Evolutionary conservation across 345 rosid genomes (phyloP).

Genomic region (Zanthoxylum bungeanum): DNA sequence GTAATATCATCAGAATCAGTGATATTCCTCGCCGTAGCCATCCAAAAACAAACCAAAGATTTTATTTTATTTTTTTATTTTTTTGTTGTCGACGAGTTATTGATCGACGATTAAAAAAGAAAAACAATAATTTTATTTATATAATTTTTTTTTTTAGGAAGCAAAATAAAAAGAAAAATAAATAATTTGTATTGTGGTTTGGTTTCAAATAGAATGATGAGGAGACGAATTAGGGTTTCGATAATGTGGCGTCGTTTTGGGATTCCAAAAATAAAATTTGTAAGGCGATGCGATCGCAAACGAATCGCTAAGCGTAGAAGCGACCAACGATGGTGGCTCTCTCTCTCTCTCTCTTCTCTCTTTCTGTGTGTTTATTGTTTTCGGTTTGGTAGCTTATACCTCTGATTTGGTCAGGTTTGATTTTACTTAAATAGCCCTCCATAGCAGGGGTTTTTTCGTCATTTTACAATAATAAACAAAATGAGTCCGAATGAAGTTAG

Average conservation of each 20-base stretch:
- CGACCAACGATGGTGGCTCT: slow-evolving; percentile 5
- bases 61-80: background rate
- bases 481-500: too few relatives aligned
- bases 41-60: background rate
- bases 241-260: background rate
- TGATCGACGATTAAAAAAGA: background rate
- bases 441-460: background rate
- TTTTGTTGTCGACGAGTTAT: background rate
- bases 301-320: background rate
- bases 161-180: too few relatives aligned
- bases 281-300: background rate
- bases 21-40: background rate
- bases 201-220: background rate
- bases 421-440: slow-evolving; percentile 3
- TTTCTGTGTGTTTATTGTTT: background rate
- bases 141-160: too few relatives aligned
- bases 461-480: too few relatives aligned
- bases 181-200: background rate
- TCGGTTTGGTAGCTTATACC: slow-evolving; percentile 8
- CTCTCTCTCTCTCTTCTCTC: background rate
- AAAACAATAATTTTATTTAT: background rate
- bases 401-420: background rate
- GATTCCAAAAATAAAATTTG: background rate
- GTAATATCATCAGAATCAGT: background rate
- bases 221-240: background rate